These are phyloP conservation scores for Suhomyces wounanorum DNA, from an alignment of 1,139 yeast genomes.

Conservation along the genomic window DNA sequence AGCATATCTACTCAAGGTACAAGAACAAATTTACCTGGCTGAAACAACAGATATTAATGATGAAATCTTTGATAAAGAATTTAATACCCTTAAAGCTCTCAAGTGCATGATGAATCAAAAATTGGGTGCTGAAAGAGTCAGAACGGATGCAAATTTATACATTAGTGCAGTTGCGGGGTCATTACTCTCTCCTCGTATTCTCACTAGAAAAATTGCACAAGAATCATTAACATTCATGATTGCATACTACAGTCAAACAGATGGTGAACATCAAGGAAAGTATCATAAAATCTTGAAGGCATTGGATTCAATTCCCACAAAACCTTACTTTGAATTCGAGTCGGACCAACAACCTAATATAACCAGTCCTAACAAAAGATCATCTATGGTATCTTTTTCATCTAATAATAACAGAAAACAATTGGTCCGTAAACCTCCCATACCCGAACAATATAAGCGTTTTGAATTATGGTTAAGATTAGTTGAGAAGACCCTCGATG, in stretches of 20 bases:
- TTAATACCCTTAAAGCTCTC: slow-evolving; percentile 47
- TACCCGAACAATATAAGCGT: slow-evolving; percentile 49
- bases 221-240: slow-evolving; percentile 63
- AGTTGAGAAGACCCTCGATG: slow-evolving; percentile 75
- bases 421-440: slow-evolving; percentile 43
- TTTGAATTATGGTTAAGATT: slow-evolving; percentile 85
- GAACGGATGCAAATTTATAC: slow-evolving; percentile 43
- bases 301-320: slow-evolving; percentile 60
- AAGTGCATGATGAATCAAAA: slow-evolving; percentile 52
- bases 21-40: slow-evolving; percentile 36
- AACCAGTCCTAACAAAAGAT: slow-evolving; percentile 8
- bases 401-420: slow-evolving; percentile 16
- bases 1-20: slow-evolving; percentile 41
- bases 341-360: neutral
- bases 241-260: slow-evolving; percentile 39
- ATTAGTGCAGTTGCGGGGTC: slow-evolving; percentile 49
- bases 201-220: slow-evolving; percentile 79
- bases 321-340: slow-evolving; percentile 55
- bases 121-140: slow-evolving; percentile 45
- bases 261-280: slow-evolving; percentile 43
- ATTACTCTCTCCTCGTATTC: slow-evolving; percentile 57
- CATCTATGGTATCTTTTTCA: slow-evolving; percentile 17
- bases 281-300: slow-evolving; percentile 65
- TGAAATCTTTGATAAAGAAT: slow-evolving; percentile 51
- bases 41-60: slow-evolving; percentile 44